phyloP scores from a whole-genome alignment of 2,329 filamentous ascomycete genomes.

The Trichophyton simii region DNA sequence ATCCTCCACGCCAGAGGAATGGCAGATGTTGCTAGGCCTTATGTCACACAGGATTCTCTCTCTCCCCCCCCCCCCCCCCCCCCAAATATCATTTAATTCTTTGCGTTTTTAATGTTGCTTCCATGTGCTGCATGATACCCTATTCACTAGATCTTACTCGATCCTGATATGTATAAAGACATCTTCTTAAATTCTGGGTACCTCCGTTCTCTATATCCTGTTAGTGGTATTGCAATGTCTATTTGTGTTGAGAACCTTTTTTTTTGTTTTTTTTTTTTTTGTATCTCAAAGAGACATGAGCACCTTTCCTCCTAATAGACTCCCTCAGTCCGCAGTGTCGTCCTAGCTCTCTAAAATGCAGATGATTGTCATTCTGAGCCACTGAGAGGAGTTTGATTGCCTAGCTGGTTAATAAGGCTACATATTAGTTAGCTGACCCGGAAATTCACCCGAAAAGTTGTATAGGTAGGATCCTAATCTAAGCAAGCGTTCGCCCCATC shows the following conservation, averaged over 20 bases:
- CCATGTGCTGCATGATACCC: neutral
- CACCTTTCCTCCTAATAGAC: neutral
- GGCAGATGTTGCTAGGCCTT: conserved; percentile 29
- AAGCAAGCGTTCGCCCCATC: too few species aligned
- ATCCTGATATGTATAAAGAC: neutral
- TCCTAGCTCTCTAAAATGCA: too few species aligned
- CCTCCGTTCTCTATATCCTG: neutral
- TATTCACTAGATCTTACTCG: neutral
- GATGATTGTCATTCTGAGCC: too few species aligned
- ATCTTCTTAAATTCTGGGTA: neutral
- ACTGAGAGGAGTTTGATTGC: too few species aligned
- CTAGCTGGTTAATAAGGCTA: too few species aligned
- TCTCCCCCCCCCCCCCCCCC: neutral
- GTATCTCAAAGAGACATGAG: neutral
- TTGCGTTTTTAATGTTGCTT: neutral
- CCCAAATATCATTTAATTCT: neutral
- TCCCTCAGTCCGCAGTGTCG: too few species aligned
- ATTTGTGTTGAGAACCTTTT: too few species aligned
- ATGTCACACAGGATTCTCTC: neutral
- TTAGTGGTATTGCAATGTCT: neutral
- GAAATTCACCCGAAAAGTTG: too few species aligned
- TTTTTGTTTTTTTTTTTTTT: neutral
- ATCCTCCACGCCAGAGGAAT: conserved; percentile 24
- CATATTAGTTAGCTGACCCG: too few species aligned
- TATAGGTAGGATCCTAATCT: too few species aligned